Conservation (phyloP, 805 yeast species). For the Ogataea parapolymorpha region DNA sequence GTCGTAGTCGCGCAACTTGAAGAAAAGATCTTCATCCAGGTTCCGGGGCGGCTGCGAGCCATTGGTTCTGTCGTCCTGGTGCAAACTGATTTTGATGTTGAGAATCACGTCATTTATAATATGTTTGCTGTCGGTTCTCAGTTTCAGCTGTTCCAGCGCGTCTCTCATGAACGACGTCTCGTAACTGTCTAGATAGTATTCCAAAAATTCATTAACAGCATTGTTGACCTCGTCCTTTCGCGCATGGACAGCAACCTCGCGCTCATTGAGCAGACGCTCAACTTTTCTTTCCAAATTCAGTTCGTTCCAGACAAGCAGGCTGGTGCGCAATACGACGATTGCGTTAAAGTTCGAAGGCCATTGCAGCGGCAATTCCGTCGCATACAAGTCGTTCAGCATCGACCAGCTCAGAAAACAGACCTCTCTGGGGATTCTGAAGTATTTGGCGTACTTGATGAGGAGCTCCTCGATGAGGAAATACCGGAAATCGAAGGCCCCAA, state of each 20-base stretch:
- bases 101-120: slow-evolving; percentile 28
- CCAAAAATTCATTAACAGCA: slow-evolving; percentile 28
- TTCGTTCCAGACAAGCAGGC: slow-evolving; percentile 34
- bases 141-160: slow-evolving; percentile 19
- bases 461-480: slow-evolving; percentile 63
- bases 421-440: slow-evolving; percentile 42
- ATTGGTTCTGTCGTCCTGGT: slow-evolving; percentile 8
- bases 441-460: slow-evolving; percentile 58
- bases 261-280: slow-evolving; percentile 12
- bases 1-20: slow-evolving; percentile 30
- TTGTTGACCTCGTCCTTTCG: slow-evolving; percentile 6
- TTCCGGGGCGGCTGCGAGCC: slow-evolving; percentile 1
- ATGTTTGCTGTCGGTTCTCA: slow-evolving; percentile 19
- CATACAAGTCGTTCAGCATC: slow-evolving; percentile 68
- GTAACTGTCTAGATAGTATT: slow-evolving; percentile 31
- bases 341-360: slow-evolving; percentile 78
- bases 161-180: slow-evolving; percentile 24
- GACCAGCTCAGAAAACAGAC: slow-evolving; percentile 64
- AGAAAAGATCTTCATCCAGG: slow-evolving; percentile 25
- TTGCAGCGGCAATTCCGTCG: slow-evolving; percentile 64
- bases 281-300: slow-evolving; percentile 12
- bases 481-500: slow-evolving; percentile 78
- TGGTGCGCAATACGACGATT: slow-evolving; percentile 59
- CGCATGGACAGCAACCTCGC: slow-evolving; percentile 11
- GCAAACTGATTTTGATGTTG: slow-evolving; percentile 31